These are phyloP conservation scores for Discostella stelligera DNA, from an alignment of 352 stramenopile genomes.

Conservation along the genomic window DNA sequence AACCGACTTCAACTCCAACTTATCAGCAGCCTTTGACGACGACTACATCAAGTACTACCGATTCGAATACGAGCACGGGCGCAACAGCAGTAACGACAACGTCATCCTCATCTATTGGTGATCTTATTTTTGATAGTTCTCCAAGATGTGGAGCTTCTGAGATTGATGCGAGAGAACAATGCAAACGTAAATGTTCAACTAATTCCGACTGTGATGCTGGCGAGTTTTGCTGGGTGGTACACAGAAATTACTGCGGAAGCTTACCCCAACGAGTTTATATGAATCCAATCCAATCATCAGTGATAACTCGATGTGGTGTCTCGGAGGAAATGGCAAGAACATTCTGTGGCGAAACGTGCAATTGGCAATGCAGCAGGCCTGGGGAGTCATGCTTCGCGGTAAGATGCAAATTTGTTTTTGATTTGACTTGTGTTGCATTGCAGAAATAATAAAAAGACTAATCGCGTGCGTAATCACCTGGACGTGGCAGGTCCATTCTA, in stretches of 20 bases:
- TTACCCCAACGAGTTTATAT: conserved; percentile 37
- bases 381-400: conserved; percentile 37
- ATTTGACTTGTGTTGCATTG: background rate
- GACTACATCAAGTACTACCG: background rate
- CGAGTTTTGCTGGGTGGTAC: conserved; percentile 45
- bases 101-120: conserved; percentile 10
- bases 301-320: conserved; percentile 31
- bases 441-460: background rate
- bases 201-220: conserved; percentile 37
- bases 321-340: conserved; percentile 36
- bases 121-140: conserved; percentile 28
- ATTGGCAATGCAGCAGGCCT: conserved; percentile 35
- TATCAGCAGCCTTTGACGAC: background rate
- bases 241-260: conserved; percentile 52
- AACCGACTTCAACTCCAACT: background rate
- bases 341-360: conserved; percentile 50
- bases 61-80: background rate
- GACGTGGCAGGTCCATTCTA: conserved; percentile 11
- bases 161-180: conserved; percentile 46
- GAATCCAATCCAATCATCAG: conserved; percentile 26
- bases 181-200: conserved; percentile 26
- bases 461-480: background rate
- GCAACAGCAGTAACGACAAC: conserved; percentile 5
- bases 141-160: conserved; percentile 43
- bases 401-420: background rate